phyloP scores from a whole-genome alignment of 495 filamentous ascomycete species.

The Aspergillus campestris region DNA sequence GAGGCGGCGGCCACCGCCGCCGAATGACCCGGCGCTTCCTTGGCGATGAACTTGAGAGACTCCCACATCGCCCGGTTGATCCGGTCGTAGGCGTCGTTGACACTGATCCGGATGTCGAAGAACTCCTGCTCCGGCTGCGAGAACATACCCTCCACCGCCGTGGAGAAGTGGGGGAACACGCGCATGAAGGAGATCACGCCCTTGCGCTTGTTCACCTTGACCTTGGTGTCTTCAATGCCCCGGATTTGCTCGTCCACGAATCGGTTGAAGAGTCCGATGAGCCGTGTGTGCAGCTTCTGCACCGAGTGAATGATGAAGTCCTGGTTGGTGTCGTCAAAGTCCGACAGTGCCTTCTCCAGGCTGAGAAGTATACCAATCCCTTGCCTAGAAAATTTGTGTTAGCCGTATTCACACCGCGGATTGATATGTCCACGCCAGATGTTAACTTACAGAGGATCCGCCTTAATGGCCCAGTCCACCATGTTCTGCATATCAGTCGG shows the following conservation, averaged over 20 bases:
- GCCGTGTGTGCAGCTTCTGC: conserved; percentile 67
- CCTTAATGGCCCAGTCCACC: conserved; percentile 72
- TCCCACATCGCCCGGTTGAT: conserved; percentile 97
- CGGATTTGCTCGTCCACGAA: conserved; percentile 93
- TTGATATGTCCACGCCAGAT: no score
- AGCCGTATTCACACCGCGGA: no score
- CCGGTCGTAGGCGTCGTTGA: conserved; percentile 79
- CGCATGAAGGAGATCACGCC: conserved; percentile 92
- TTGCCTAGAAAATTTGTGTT: conserved; percentile 45
- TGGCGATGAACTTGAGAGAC: conserved; percentile 87
- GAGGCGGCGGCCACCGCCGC: conserved; percentile 44
- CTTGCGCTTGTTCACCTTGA: conserved; percentile 97
- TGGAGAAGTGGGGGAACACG: conserved; percentile 78
- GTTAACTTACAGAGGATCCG: conserved; percentile 66
- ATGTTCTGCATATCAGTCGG: conserved; percentile 68
- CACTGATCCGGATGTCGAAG: conserved; percentile 59
- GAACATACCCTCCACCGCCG: conserved; percentile 77
- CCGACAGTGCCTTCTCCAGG: conserved; percentile 66
- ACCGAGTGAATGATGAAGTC: conserved; percentile 77
- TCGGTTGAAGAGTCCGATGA: conserved; percentile 69
- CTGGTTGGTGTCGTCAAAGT: conserved; percentile 80
- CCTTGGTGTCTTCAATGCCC: conserved; percentile 97
- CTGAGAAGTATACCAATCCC: conserved; percentile 77
- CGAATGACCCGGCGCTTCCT: conserved; percentile 65
- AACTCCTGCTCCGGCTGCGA: conserved; percentile 42